These are phyloP conservation scores for Phytophthora hybrid DNA, from an alignment of 352 stramenopile species.

Conservation along the genomic window DNA sequence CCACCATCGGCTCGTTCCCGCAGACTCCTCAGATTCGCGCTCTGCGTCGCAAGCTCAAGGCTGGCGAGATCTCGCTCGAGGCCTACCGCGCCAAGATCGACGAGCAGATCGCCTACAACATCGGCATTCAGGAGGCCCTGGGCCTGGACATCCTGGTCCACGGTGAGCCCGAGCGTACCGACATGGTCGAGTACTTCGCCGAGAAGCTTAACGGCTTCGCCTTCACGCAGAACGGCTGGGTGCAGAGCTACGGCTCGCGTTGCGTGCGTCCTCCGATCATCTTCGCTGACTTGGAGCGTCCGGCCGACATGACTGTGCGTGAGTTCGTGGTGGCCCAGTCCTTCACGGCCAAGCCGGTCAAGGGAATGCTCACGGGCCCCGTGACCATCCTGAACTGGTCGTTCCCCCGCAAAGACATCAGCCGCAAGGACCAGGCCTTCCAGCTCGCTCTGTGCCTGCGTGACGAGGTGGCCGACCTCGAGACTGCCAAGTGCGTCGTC, in stretches of 20 bases:
- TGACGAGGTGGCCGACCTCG: constrained; percentile 92
- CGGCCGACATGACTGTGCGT: constrained; percentile 89
- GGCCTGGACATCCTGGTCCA: constrained; percentile 95
- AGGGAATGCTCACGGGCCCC: constrained; percentile 95
- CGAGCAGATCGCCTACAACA: constrained; percentile 93
- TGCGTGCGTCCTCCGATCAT: constrained; percentile 94
- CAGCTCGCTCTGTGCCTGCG: constrained; percentile 91
- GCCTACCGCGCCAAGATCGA: constrained; percentile 91
- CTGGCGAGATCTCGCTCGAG: constrained; percentile 73
- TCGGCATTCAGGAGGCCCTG: constrained; percentile 92
- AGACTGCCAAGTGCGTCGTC: constrained; percentile 88
- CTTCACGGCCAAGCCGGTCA: constrained; percentile 92
- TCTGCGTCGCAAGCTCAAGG: constrained; percentile 84
- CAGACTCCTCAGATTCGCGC: constrained; percentile 91
- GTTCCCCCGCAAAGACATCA: constrained; percentile 93
- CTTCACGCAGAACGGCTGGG: constrained; percentile 94
- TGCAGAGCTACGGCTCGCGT: constrained; percentile 94
- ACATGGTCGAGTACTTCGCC: constrained; percentile 97
- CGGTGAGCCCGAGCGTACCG: constrained; percentile 93
- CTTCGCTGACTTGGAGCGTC: constrained; percentile 88
- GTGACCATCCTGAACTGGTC: constrained; percentile 97
- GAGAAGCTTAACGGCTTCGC: constrained; percentile 94
- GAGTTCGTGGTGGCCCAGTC: constrained; percentile 93
- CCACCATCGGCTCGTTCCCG: constrained; percentile 95
- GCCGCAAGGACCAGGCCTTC: constrained; percentile 89